A percentile compares a stretch with the other conserved stretches of the same genome.
Evolutionary conservation across 345 rosid genomes (phyloP).

Genomic region (Euphorbia pulcherrima): DNA sequence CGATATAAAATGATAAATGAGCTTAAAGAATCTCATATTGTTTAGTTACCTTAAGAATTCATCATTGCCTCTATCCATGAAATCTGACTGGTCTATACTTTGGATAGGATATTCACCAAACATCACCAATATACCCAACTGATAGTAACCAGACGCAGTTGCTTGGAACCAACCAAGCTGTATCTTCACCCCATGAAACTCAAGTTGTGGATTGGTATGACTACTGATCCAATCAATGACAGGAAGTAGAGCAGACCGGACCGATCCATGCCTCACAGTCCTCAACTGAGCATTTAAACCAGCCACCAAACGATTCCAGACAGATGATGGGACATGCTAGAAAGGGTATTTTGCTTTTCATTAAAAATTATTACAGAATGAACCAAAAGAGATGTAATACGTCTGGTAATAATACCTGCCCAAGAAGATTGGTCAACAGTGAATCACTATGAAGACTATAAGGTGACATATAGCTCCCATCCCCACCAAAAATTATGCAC

Average conservation of each 20-base stretch:
- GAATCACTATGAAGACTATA: constrained; percentile 75
- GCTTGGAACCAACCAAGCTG: constrained; percentile 99
- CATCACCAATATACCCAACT: constrained; percentile 80
- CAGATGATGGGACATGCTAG: constrained; percentile 88
- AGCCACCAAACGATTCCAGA: constrained; percentile 90
- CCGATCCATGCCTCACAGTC: constrained; percentile 86
- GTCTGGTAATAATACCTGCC: constrained; percentile 53
- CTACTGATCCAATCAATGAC: constrained; percentile 79
- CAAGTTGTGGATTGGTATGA: constrained; percentile 91
- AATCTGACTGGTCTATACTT: constrained; percentile 38
- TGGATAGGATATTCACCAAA: constrained; percentile 53
- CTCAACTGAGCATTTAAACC: constrained; percentile 94
- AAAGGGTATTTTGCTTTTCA: constrained; percentile 10
- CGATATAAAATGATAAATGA: not conserved
- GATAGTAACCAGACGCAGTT: constrained; percentile 96
- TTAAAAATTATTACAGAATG: constrained; percentile 15
- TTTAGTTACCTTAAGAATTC: constrained; percentile 55
- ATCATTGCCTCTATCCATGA: constrained; percentile 37
- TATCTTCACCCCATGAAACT: constrained; percentile 78
- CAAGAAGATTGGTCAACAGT: constrained; percentile 79
- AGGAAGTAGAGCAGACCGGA: constrained; percentile 70
- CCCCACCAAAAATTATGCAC: constrained; percentile 95
- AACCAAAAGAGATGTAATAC: not conserved
- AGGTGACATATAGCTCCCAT: constrained; percentile 98
- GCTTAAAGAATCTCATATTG: not conserved